These are phyloP conservation scores for Takashimella koratensis DNA, from an alignment of 1,284 basidiomycete species.

Conservation along the genomic window DNA sequence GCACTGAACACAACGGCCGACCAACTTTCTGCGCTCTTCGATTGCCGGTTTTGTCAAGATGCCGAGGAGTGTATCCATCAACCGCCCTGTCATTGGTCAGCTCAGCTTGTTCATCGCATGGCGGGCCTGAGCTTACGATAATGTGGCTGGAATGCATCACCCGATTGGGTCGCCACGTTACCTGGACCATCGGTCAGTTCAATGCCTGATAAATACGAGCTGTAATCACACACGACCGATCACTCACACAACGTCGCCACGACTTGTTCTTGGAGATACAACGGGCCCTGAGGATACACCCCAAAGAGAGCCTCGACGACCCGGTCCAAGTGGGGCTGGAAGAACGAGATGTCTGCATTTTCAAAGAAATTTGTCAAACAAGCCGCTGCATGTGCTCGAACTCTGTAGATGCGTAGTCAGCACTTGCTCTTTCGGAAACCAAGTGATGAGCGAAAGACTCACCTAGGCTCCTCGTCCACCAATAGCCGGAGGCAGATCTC, in stretches of 20 bases:
- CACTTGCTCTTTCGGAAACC: too few relatives aligned
- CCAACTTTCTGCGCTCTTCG: conserved; percentile 61
- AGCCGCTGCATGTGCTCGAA: conserved; percentile 76
- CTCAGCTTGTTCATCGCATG: too few relatives aligned
- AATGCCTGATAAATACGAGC: background rate
- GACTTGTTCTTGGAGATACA: conserved; percentile 76
- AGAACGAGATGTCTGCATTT: conserved; percentile 66
- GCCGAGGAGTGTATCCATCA: conserved; percentile 46
- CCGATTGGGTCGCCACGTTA: conserved; percentile 78
- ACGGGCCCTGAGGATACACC: conserved; percentile 52
- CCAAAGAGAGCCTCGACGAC: conserved; percentile 68
- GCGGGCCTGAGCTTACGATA: conserved; percentile 39
- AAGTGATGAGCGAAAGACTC: conserved; percentile 13
- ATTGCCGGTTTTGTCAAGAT: conserved; percentile 64
- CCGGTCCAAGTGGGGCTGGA: conserved; percentile 69
- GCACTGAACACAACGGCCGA: conserved; percentile 80
- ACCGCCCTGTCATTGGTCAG: conserved; percentile 8
- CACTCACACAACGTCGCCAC: conserved; percentile 58
- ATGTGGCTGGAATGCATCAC: conserved; percentile 48
- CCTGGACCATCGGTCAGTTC: conserved; percentile 51
- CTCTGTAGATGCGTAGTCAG: conserved; percentile 51
- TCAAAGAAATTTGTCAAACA: conserved; percentile 87
- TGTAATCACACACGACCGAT: background rate
- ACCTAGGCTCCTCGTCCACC: conserved; percentile 71
- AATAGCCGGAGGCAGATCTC: conserved; percentile 66